Conservation (phyloP, 2,329 filamentous ascomycete species). For the Fusarium oligoseptatum region DNA sequence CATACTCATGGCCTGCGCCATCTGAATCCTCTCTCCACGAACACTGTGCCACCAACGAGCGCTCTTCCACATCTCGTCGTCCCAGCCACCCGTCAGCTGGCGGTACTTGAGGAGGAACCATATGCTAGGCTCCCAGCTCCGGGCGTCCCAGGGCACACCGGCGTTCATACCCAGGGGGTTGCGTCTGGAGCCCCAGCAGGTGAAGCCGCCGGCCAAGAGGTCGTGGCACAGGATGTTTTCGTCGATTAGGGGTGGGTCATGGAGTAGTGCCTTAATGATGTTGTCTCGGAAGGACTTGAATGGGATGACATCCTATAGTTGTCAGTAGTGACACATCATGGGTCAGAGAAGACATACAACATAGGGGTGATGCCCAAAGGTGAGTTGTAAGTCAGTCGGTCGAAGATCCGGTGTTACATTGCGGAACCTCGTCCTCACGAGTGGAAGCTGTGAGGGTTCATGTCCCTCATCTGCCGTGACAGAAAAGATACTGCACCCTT, state of each 20-base stretch:
- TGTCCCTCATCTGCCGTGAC: conserved; percentile 41
- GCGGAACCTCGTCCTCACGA: conserved; percentile 44
- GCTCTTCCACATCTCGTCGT: conserved; percentile 54
- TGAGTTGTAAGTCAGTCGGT: conserved; percentile 50
- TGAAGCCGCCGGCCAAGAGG: conserved; percentile 50
- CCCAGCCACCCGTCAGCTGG: conserved; percentile 51
- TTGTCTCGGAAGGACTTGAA: conserved; percentile 51
- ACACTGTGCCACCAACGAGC: conserved; percentile 49
- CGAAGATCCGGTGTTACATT: conserved; percentile 47
- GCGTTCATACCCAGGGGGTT: conserved; percentile 48
- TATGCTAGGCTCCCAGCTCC: conserved; percentile 59
- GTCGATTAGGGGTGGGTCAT: conserved; percentile 48
- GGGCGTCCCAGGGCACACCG: conserved; percentile 58
- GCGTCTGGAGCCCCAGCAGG: conserved; percentile 54
- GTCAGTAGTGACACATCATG: conserved; percentile 17
- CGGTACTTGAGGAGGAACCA: conserved; percentile 61
- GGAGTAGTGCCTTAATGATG: conserved; percentile 42
- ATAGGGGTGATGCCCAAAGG: conserved; percentile 53
- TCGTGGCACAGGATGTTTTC: conserved; percentile 55
- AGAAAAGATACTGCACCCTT: conserved; percentile 51
- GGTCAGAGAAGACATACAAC: conserved; percentile 34
- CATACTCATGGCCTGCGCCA: conserved; percentile 3
- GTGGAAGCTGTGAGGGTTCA: conserved; percentile 41
- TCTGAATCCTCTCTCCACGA: conserved; percentile 43
- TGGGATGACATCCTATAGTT: conserved; percentile 50